Evolutionary conservation across 2,329 filamentous ascomycete genomes (phyloP), one percentile per base, ranked within the genome.

Genomic region (Apiospora aurea): DNA sequence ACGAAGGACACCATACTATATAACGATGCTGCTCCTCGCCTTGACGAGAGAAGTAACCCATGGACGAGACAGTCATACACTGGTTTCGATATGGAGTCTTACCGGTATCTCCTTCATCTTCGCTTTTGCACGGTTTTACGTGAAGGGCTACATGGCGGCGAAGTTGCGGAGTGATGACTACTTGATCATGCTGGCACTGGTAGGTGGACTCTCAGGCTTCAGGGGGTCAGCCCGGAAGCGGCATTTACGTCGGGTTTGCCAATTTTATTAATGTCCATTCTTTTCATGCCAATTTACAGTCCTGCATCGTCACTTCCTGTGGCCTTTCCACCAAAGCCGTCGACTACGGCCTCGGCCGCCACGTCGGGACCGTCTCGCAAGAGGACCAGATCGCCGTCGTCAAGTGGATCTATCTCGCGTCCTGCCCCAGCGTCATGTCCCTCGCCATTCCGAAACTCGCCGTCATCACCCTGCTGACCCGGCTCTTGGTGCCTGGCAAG

Each of bases 161-260:
- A 80, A 79, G 44, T 70, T 82, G 18, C 78, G 80, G 1, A 68
- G 77, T 4, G 82, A 85, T 69, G 82, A 84, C 71, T 83, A 78
- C 61, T 71, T 84, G 29, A 83, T 83, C 72, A 72, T 78, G 0
- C n/a, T 76, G 1, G 78, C 81, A 2, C 75, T 81, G 74, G 81
- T 82, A 72, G 76, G 76, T 51, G n/a, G 49, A 24, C n/a, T 51
- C 11, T 14, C 13, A 13, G 49, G 10, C n/a, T 29, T 29, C 26
- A 29, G 26, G 26, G 26, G 26, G 26, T 29, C 3, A 29, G 26
- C 26, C 26, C 26, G 26, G 3, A 29, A 29, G 26, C 26, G 26
- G 3, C 26, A 29, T 29, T 29, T 29, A 29, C 26, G 26, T 29
- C 26, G 3, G 26, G 26, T 29, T 3, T 29, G 26, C 26, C 26